These are phyloP conservation scores for Lepidium sativum DNA, from an alignment of 345 rosid genomes.

Conservation along the genomic window DNA sequence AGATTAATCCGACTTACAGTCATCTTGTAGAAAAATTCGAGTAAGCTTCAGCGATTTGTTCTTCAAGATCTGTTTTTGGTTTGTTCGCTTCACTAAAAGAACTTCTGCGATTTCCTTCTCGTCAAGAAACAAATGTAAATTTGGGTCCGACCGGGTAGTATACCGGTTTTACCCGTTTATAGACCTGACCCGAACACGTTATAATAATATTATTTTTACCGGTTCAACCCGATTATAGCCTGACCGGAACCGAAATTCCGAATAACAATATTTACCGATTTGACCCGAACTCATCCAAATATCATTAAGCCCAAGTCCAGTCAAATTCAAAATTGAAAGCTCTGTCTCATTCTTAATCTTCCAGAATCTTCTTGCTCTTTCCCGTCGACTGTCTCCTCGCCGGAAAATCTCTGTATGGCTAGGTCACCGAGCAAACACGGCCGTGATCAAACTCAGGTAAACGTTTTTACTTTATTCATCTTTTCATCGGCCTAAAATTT, in stretches of 20 bases:
- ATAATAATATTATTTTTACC: no score
- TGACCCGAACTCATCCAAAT: background rate
- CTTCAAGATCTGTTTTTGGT: background rate
- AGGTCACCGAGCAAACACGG: slow-evolving; percentile 47
- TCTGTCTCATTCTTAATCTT: background rate
- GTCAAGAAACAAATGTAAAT: slow-evolving; percentile 24
- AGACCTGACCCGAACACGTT: no score
- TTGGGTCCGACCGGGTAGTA: background rate
- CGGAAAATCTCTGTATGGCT: slow-evolving; percentile 23
- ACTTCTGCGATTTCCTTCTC: slow-evolving; percentile 26
- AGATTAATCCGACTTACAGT: slow-evolving; percentile 26
- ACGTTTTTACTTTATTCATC: background rate
- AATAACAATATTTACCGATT: background rate
- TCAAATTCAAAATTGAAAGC: background rate
- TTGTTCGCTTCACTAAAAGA: background rate
- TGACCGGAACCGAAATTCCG: background rate
- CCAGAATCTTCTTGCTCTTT: slow-evolving; percentile 15
- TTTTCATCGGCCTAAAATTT: background rate
- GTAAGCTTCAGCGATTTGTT: slow-evolving; percentile 16
- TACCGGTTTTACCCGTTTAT: no score
- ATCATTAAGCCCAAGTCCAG: slow-evolving; percentile 1
- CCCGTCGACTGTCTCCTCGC: slow-evolving; percentile 1
- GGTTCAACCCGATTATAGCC: background rate
- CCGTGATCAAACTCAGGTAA: slow-evolving; percentile 59
- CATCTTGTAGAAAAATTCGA: slow-evolving; percentile 9